Evolutionary conservation across 768 basidiomycete species (phyloP).

Genomic region (Suillus tomentosus): DNA sequence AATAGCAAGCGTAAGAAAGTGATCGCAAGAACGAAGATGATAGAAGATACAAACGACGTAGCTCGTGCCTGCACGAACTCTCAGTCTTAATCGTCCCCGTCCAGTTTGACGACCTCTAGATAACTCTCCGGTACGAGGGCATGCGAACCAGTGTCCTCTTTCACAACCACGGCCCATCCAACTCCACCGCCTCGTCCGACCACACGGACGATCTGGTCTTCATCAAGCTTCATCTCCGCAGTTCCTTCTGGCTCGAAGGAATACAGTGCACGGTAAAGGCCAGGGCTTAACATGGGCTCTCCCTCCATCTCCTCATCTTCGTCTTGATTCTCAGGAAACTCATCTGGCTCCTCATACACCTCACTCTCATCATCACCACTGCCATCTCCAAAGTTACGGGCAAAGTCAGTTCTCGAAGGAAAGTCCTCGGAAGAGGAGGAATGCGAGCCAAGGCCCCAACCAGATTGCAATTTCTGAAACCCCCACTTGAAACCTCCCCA

Average conservation of each 20-base stretch:
- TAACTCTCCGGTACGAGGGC: constrained; percentile 83
- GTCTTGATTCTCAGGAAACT: constrained; percentile 21
- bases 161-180: constrained; percentile 77
- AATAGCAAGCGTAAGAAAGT: constrained; percentile 10
- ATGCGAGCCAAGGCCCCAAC: constrained; percentile 35
- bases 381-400: constrained; percentile 46
- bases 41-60: not conserved
- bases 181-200: constrained; percentile 76
- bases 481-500: constrained; percentile 46
- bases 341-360: constrained; percentile 38
- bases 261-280: constrained; percentile 76
- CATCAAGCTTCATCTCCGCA: constrained; percentile 79
- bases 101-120: constrained; percentile 55
- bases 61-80: constrained; percentile 6
- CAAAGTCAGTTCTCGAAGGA: constrained; percentile 47
- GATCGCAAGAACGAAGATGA: constrained; percentile 1
- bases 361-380: constrained; percentile 28
- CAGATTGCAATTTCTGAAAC: constrained; percentile 39
- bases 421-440: constrained; percentile 16
- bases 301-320: constrained; percentile 25
- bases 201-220: constrained; percentile 75
- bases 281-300: constrained; percentile 54
- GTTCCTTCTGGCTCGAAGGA: constrained; percentile 79
- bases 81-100: constrained; percentile 23
- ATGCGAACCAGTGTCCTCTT: constrained; percentile 47